phyloP scores from a whole-genome alignment of 768 basidiomycete genomes.

The Trametes sanguinea region DNA sequence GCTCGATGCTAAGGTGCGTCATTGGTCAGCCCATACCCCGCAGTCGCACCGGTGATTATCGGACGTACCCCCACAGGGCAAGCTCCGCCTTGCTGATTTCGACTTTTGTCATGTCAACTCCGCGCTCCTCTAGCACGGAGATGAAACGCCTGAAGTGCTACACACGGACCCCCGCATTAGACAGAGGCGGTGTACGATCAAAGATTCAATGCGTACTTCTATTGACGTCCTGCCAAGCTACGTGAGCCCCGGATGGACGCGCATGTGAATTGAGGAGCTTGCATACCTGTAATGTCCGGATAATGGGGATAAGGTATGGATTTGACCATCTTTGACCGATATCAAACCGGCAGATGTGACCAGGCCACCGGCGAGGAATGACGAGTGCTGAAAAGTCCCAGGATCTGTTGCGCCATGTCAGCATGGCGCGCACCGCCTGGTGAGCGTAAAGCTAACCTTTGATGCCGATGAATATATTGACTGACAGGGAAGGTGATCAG shows the following conservation, averaged over 20 bases:
- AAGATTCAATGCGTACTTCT: conserved; percentile 36
- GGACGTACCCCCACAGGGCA: conserved; percentile 53
- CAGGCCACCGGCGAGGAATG: conserved; percentile 56
- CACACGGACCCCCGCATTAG: background rate
- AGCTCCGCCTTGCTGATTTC: conserved; percentile 62
- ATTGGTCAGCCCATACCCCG: background rate
- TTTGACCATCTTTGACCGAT: conserved; percentile 59
- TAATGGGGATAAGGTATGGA: conserved; percentile 62
- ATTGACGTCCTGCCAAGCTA: conserved; percentile 49
- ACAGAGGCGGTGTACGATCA: too few relatives aligned
- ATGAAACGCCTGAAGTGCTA: conserved; percentile 65
- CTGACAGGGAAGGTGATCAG: conserved; percentile 31
- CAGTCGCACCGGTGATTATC: background rate
- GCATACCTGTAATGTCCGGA: conserved; percentile 61
- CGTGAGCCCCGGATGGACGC: background rate
- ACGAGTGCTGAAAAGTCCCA: conserved; percentile 68
- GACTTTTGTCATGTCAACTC: conserved; percentile 61
- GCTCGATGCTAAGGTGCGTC: conserved; percentile 45
- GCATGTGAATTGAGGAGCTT: too few relatives aligned
- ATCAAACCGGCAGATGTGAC: conserved; percentile 70
- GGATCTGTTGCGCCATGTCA: conserved; percentile 33
- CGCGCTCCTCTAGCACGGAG: conserved; percentile 49
- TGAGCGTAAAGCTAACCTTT: conserved; percentile 43
- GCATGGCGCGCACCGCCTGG: background rate
- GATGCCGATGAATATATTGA: conserved; percentile 69